These are phyloP conservation scores for Fusarium anguioides DNA, from an alignment of 2,329 filamentous ascomycete species.

Conservation along the genomic window DNA sequence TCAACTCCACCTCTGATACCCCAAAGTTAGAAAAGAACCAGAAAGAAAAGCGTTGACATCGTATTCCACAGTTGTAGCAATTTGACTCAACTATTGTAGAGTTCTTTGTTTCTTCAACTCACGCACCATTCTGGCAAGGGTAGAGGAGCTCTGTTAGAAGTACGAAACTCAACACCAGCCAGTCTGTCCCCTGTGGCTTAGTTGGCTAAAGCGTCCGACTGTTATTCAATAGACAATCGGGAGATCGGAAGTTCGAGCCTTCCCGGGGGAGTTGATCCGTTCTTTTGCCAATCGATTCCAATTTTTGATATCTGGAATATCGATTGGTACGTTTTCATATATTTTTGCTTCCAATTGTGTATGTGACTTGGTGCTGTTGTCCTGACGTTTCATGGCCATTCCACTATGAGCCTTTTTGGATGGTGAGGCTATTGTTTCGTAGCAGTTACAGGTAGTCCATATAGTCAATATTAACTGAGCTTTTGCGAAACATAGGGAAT, in stretches of 20 bases:
- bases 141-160: neutral
- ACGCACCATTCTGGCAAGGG: fast-evolving
- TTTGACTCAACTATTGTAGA: fast-evolving
- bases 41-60: too few species aligned
- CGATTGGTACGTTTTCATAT: too few species aligned
- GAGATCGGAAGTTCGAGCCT: conserved; percentile 48
- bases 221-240: conserved; percentile 43
- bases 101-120: neutral
- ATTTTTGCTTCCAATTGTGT: neutral
- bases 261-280: conserved; percentile 40
- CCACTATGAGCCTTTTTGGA: neutral
- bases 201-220: conserved; percentile 44
- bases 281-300: neutral
- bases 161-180: neutral
- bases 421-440: too few species aligned
- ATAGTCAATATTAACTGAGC: too few species aligned
- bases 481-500: too few species aligned
- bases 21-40: neutral
- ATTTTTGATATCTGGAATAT: neutral
- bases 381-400: neutral
- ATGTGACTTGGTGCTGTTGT: neutral
- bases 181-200: conserved; percentile 40
- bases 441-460: neutral
- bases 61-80: neutral
- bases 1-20: neutral